Percentiles rank a stretch among this genome's conserved stretches.
Evolutionary conservation across 2,329 filamentous ascomycete genomes (phyloP).

Genomic region (Fusarium kyushuense): DNA sequence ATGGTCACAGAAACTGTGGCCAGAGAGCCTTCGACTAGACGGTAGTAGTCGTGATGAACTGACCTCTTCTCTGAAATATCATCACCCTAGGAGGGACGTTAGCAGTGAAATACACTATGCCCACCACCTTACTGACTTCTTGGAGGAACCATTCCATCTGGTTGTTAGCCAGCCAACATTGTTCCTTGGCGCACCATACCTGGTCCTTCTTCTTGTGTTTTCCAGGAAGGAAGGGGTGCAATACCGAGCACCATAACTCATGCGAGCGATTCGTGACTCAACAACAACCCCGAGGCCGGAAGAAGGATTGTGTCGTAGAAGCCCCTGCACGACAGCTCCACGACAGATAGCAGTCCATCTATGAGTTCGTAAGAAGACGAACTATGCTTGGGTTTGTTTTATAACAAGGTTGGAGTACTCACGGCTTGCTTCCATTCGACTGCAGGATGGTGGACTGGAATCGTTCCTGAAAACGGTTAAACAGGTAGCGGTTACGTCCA

Average conservation of each 20-base stretch:
- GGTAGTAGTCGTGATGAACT: not conserved
- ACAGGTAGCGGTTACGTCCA: slow-evolving; percentile 51
- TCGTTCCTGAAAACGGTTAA: slow-evolving; percentile 30
- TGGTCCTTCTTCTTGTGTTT: slow-evolving; percentile 33
- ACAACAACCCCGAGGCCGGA: slow-evolving; percentile 22
- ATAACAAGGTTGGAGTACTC: slow-evolving; percentile 13
- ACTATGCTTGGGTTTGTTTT: accelerated
- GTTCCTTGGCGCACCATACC: not conserved
- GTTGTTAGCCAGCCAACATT: not conserved
- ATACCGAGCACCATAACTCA: slow-evolving; percentile 45
- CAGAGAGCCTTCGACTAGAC: accelerated
- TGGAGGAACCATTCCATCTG: slow-evolving; percentile 51
- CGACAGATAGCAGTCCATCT: slow-evolving; percentile 55
- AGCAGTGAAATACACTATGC: not conserved
- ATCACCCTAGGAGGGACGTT: slow-evolving; percentile 14
- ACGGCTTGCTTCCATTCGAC: slow-evolving; percentile 51
- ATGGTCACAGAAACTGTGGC: accelerated
- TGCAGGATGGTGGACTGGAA: slow-evolving; percentile 48
- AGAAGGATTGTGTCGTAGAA: slow-evolving; percentile 9
- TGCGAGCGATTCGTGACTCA: slow-evolving; percentile 44
- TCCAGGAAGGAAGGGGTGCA: accelerated
- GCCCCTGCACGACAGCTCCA: slow-evolving; percentile 49
- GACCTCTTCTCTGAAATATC: slow-evolving; percentile 9
- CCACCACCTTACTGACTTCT: slow-evolving; percentile 13
- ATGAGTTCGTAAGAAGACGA: accelerated